phyloP scores from a whole-genome alignment of 306 rosid genomes.

The Sicyos baderoa region DNA sequence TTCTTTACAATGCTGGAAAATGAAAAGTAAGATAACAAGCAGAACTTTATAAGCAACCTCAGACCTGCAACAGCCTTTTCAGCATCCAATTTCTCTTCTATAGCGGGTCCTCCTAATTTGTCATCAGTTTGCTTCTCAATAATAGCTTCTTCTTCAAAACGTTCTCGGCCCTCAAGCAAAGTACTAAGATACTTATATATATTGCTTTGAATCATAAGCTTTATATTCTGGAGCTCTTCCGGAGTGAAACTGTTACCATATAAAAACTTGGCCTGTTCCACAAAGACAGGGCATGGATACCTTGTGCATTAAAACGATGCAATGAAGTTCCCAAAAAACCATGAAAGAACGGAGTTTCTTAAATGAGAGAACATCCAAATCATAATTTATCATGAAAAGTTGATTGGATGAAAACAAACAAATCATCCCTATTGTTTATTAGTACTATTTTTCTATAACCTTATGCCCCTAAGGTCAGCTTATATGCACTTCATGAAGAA shows the following conservation, averaged over 20 bases:
- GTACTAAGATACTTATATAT: slow-evolving; percentile 79
- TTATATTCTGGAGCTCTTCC: slow-evolving; percentile 68
- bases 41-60: slow-evolving; percentile 7
- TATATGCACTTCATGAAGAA: slow-evolving; percentile 10
- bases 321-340: background rate
- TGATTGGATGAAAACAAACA: background rate
- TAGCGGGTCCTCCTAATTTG: slow-evolving; percentile 6
- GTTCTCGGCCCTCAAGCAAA: slow-evolving; percentile 85
- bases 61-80: slow-evolving; percentile 42
- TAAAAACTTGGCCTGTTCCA: slow-evolving; percentile 64
- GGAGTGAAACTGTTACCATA: slow-evolving; percentile 60
- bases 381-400: slow-evolving; percentile 7
- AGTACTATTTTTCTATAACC: background rate
- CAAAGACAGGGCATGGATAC: slow-evolving; percentile 15
- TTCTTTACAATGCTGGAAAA: slow-evolving; percentile 5
- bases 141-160: slow-evolving; percentile 71
- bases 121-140: slow-evolving; percentile 29
- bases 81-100: slow-evolving; percentile 34
- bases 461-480: background rate
- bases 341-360: background rate
- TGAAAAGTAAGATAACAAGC: slow-evolving; percentile 3
- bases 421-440: slow-evolving; percentile 4
- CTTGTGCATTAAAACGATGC: slow-evolving; percentile 22
- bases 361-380: slow-evolving; percentile 1
- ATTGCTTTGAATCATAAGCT: slow-evolving; percentile 87